Percentiles rank a stretch among this genome's conserved stretches.
Conservation (phyloP, 306 rosid genomes). For the Rosa lucieae region DNA sequence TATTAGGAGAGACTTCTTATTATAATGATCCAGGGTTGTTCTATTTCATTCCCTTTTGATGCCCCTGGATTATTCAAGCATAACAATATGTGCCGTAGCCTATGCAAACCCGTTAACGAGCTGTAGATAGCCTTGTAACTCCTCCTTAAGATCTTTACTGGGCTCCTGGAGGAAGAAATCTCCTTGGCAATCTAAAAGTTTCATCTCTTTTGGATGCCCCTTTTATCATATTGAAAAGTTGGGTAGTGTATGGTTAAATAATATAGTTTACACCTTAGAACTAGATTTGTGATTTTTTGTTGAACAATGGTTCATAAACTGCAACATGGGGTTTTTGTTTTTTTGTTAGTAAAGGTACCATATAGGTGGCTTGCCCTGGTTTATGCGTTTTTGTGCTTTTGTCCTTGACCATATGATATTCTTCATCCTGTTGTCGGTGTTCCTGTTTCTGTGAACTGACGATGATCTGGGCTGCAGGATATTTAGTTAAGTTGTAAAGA, state of each 20-base stretch:
- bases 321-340: background rate
- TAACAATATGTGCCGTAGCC: background rate
- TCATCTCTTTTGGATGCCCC: background rate
- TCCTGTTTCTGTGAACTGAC: constrained; percentile 41
- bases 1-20: background rate
- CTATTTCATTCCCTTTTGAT: background rate
- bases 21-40: background rate
- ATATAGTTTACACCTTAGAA: background rate
- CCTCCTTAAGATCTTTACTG: background rate
- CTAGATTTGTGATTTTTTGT: background rate
- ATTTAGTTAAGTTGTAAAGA: constrained; percentile 37
- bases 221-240: background rate
- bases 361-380: constrained; percentile 1
- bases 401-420: constrained; percentile 13
- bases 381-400: constrained; percentile 6
- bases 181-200: background rate
- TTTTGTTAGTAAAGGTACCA: background rate
- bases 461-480: constrained; percentile 57
- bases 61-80: background rate
- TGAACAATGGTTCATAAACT: background rate
- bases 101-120: too few relatives aligned
- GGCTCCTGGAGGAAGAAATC: background rate
- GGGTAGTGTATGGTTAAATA: background rate
- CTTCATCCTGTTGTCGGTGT: constrained; percentile 32
- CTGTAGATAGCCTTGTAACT: background rate